phyloP scores from a whole-genome alignment of 768 basidiomycete species.

The Podaxis pistillaris region DNA sequence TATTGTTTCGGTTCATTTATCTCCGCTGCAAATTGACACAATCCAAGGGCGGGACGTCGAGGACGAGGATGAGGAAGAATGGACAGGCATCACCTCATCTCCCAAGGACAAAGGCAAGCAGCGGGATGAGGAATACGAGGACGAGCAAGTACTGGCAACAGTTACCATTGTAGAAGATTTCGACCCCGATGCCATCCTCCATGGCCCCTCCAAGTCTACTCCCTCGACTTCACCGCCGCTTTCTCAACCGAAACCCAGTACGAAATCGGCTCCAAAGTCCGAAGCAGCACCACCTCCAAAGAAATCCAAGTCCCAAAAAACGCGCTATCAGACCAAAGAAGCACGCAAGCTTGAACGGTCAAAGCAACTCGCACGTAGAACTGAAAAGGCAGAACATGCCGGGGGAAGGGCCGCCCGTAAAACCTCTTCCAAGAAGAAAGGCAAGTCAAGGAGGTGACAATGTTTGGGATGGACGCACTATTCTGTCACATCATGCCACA shows the following conservation, averaged over 20 bases:
- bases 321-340: constrained; percentile 20
- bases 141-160: constrained; percentile 82
- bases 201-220: constrained; percentile 35
- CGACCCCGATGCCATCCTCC: constrained; percentile 63
- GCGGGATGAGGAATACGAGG: constrained; percentile 72
- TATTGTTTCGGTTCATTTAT: constrained; percentile 3
- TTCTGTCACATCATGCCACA: background rate
- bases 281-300: background rate
- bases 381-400: constrained; percentile 18
- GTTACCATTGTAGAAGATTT: constrained; percentile 94
- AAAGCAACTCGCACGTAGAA: constrained; percentile 18
- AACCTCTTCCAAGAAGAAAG: constrained; percentile 6
- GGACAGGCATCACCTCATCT: constrained; percentile 41
- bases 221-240: constrained; percentile 2
- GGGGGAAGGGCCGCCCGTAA: constrained; percentile 14
- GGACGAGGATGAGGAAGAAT: constrained; percentile 42
- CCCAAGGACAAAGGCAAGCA: constrained; percentile 32
- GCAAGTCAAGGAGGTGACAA: constrained; percentile 15
- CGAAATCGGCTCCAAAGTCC: constrained; percentile 5
- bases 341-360: constrained; percentile 16
- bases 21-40: constrained; percentile 15
- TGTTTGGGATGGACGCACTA: background rate
- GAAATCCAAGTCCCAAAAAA: constrained; percentile 17
- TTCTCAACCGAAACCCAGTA: constrained; percentile 10
- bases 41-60: constrained; percentile 17